phyloP scores from a whole-genome alignment of 2,329 filamentous ascomycete species.

The Aspergillus sp. region DNA sequence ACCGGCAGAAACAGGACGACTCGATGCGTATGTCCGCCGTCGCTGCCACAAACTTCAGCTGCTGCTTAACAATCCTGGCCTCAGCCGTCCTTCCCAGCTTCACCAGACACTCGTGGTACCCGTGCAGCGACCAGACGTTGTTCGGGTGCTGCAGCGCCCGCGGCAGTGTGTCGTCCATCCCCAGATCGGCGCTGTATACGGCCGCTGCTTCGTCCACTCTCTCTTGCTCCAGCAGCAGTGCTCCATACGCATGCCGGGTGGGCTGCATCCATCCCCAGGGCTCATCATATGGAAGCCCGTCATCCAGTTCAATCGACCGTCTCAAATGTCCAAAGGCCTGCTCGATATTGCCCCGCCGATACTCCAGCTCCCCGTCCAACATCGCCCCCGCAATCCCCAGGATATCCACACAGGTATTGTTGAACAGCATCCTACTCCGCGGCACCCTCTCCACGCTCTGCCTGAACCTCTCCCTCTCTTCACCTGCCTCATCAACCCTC shows the following conservation, averaged over 20 bases:
- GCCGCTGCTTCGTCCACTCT: constrained; percentile 55
- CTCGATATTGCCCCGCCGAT: constrained; percentile 61
- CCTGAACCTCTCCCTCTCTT: constrained; percentile 53
- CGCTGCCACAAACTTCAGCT: constrained; percentile 54
- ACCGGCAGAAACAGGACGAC: constrained; percentile 59
- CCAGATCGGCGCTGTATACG: constrained; percentile 63
- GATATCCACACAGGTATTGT: constrained; percentile 65
- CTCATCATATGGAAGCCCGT: constrained; percentile 67
- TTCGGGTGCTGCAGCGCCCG: constrained; percentile 66
- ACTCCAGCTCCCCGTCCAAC: constrained; percentile 73
- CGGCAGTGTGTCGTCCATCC: constrained; percentile 59
- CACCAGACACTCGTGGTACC: constrained; percentile 68
- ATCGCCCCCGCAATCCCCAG: constrained; percentile 63
- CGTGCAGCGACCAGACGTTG: constrained; percentile 75
- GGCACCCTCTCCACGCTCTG: constrained; percentile 56
- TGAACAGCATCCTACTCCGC: constrained; percentile 64
- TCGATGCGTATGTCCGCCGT: constrained; percentile 60
- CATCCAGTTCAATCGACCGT: constrained; percentile 59
- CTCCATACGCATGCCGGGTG: constrained; percentile 68
- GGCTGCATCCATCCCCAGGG: constrained; percentile 82
- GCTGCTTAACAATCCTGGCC: constrained; percentile 48
- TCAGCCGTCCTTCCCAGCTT: constrained; percentile 53
- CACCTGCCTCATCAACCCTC: constrained; percentile 55
- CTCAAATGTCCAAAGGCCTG: constrained; percentile 61
- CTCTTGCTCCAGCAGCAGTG: constrained; percentile 67